Evolutionary conservation across 2,329 filamentous ascomycete species (phyloP).

Genomic region (Ceratocystiopsis minuta): DNA sequence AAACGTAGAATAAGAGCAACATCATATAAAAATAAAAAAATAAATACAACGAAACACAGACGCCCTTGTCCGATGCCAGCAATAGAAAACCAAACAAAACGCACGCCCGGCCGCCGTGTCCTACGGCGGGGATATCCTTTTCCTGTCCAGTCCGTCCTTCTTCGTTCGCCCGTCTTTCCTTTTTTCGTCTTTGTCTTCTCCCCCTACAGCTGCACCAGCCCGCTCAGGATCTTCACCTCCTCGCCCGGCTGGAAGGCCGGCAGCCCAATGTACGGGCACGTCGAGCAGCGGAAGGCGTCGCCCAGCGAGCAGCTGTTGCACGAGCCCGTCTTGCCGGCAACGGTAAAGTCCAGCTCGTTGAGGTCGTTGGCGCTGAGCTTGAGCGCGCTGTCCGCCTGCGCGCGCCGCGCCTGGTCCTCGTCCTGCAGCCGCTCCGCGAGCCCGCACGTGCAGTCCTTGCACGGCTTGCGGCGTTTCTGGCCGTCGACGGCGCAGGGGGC

Average conservation of each 20-base stretch:
- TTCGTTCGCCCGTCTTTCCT: too few relatives aligned
- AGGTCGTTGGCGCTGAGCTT: conserved; percentile 65
- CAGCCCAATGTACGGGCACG: conserved; percentile 68
- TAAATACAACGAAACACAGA: too few relatives aligned
- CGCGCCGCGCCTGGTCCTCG: conserved; percentile 44
- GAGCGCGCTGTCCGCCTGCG: conserved; percentile 29
- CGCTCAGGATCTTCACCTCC: conserved; percentile 75
- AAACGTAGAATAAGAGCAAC: too few relatives aligned
- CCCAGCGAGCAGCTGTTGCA: conserved; percentile 80
- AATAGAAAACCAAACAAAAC: too few relatives aligned
- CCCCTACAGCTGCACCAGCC: conserved; percentile 58
- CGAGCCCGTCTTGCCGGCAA: conserved; percentile 89
- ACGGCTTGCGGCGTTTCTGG: conserved; percentile 72
- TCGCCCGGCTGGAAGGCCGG: conserved; percentile 95
- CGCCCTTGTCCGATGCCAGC: too few relatives aligned
- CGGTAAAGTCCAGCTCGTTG: conserved; percentile 85
- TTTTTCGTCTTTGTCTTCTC: neutral
- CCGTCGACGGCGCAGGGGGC: conserved; percentile 77
- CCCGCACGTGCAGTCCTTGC: conserved; percentile 96
- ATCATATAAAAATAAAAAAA: too few relatives aligned
- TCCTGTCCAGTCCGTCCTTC: too few relatives aligned
- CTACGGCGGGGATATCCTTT: too few relatives aligned
- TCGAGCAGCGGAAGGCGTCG: conserved; percentile 66
- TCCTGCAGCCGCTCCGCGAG: conserved; percentile 68
- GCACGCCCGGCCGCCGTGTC: too few relatives aligned